Base-by-base conservation (phyloP, 1,284 basidiomycete genomes). In the Tranzscheliella williamsii region DNA sequence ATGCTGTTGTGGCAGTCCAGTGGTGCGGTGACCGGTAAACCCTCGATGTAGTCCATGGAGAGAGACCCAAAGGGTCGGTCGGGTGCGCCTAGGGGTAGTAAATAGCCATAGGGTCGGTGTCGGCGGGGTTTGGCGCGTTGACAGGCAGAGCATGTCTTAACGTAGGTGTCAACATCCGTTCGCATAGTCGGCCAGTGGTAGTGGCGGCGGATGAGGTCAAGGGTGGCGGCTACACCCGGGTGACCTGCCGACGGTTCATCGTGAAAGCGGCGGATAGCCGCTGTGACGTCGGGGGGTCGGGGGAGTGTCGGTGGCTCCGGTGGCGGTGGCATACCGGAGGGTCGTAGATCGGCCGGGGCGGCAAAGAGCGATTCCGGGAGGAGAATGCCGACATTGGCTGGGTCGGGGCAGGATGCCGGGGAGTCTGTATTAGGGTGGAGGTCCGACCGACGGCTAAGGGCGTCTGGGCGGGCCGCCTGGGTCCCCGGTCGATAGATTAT, bases 31-130 rank as follows among this genome's bases (percentile, higher is more conserved):
- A 46, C 27, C 0, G 80, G 81, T 0, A 83, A 68, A 3, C 74
- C 57, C 1, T 65, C 70, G 40, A 83, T 81, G 43, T 81, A 75
- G 52, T 84, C 82, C 78, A 83, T 79, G 0, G 79, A 79, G 5
- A 84, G 72, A 0, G 73, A 70, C 23, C 68, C 64, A 73, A 79
- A 84, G 0, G 81, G 82, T 12, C 47, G 17, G 3, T 45, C 18
- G 6, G 79, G 64, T 29, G 33, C 52, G 6, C 4, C 81, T n/a
- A 81, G 69, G 0, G 79, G 78, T 43, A 76, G 58, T 8, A 84
- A 67, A 0, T 70, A 36, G 2, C 82, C 81, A 27, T 42, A 41
- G 0, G 70, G 71, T 22, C 56, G 50, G 23, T 61, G 50, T 0
- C 42, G 51, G 6, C 48, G 36, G 0, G 51, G 38, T 45, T 83